Conservation (phyloP, 2,329 filamentous ascomycete genomes). For the Penicillium capsulatum region DNA sequence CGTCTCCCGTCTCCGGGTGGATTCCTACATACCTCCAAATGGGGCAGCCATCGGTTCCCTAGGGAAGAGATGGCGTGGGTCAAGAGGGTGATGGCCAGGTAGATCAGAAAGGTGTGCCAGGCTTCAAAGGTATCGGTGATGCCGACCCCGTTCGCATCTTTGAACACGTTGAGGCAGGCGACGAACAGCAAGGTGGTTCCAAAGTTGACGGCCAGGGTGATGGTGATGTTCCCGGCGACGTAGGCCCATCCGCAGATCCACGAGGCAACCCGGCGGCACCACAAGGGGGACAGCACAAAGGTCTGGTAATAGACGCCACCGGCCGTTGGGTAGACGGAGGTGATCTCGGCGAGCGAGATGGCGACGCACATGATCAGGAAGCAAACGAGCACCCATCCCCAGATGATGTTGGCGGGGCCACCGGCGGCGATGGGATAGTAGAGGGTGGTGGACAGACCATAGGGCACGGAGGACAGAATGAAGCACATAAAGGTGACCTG, state of each 20-base stretch:
- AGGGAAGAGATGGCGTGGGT: conserved; percentile 48
- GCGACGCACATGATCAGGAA: conserved; percentile 59
- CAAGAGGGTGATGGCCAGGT: conserved; percentile 64
- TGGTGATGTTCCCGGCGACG: conserved; percentile 73
- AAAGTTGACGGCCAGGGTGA: conserved; percentile 67
- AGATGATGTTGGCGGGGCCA: conserved; percentile 63
- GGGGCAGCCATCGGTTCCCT: conserved; percentile 50
- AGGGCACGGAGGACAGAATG: conserved; percentile 67
- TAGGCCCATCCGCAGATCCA: conserved; percentile 69
- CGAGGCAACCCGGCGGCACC: conserved; percentile 61
- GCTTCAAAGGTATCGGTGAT: conserved; percentile 40
- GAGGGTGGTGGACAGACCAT: conserved; percentile 63
- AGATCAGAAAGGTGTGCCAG: conserved; percentile 64
- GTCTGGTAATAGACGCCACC: conserved; percentile 66
- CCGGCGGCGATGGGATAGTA: conserved; percentile 63
- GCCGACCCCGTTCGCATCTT: conserved; percentile 43
- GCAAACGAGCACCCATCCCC: conserved; percentile 62
- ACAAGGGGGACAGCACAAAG: conserved; percentile 59
- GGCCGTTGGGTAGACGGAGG: conserved; percentile 61
- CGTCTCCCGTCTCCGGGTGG: too few relatives aligned
- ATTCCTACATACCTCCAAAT: conserved; percentile 58
- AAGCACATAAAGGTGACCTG: conserved; percentile 42
- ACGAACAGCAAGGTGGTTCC: conserved; percentile 55
- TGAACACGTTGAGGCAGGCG: conserved; percentile 53
- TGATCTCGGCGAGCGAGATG: conserved; percentile 63